A percentile compares a stretch with the other conserved stretches of the same genome.
Evolutionary conservation across 1,284 basidiomycete genomes (phyloP).

Genomic region (Hemileia vastatrix): DNA sequence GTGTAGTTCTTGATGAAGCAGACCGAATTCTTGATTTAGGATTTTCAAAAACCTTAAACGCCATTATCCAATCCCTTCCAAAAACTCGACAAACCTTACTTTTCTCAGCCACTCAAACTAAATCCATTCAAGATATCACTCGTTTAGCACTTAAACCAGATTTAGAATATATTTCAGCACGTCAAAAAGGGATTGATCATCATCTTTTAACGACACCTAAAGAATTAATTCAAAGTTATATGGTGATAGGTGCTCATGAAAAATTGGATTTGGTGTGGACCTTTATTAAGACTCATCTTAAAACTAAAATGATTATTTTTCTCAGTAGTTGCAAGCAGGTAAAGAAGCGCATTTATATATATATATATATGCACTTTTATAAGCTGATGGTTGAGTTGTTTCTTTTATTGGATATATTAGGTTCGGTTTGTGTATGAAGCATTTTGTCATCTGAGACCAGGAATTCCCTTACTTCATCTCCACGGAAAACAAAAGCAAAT

Average conservation of each 20-base stretch:
- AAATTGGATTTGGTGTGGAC: constrained; percentile 89
- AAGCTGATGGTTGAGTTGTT: not conserved
- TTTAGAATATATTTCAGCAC: constrained; percentile 61
- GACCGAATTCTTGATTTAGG: constrained; percentile 96
- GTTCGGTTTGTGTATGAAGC: constrained; percentile 94
- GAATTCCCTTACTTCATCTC: constrained; percentile 76
- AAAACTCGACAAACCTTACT: constrained; percentile 72
- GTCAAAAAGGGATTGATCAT: constrained; percentile 27
- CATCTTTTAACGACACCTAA: constrained; percentile 52
- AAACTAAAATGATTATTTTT: constrained; percentile 86
- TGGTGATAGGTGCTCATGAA: constrained; percentile 67
- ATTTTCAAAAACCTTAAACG: constrained; percentile 77
- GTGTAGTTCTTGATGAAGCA: constrained; percentile 82
- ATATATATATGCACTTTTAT: not conserved
- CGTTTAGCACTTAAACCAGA: constrained; percentile 70
- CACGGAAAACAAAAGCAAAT: constrained; percentile 97
- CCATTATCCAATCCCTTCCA: constrained; percentile 71
- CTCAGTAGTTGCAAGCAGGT: constrained; percentile 87
- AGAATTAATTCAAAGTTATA: constrained; percentile 82
- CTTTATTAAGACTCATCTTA: constrained; percentile 89
- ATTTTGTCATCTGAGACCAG: constrained; percentile 89
- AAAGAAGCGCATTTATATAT: constrained; percentile 14
- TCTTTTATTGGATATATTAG: constrained; percentile 31
- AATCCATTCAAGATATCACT: constrained; percentile 79
- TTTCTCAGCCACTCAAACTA: constrained; percentile 93